Evolutionary conservation across 768 basidiomycete species (phyloP), one percentile per base, ranked within the genome.

Genomic region (Cytidiella melzeri): DNA sequence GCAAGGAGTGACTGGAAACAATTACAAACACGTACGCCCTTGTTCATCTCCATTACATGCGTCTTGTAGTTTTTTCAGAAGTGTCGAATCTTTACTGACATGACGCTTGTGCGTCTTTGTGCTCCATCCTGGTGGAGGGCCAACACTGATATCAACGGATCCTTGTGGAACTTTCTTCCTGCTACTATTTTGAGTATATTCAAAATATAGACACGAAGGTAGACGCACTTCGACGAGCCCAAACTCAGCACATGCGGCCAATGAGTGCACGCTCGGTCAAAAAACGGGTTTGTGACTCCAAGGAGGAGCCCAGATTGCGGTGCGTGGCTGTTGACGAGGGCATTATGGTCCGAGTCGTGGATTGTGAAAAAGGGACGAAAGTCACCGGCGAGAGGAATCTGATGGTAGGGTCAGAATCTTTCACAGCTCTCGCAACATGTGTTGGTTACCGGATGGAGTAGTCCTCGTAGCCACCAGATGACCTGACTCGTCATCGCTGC

Each of bases 281-380:
- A 86, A 58, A 90, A 83, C 0, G 92, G 92, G 58, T 94, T 95
- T 1, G 92, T 95, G 7, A 91, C 87, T 7, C 92, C 90, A 3
- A 95, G 63, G 4, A 95, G 56, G 3, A 89, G 64, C 1, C 91
- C 92, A 1, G 83, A 66, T 63, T 82, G 81, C 0, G 89, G 91
- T n/a, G 83, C 79, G 25, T 87, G 79, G 53, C 83, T 83, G 62
- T 91, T 92, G 38, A 96, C 83, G 11, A 99, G 65, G 1, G 74
- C 60, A 3, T 74, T 57, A 54, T 86, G 82, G 52, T 96, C 93
- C n/a, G 76, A 76, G 59, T 97, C 95, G 63, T 97, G 95, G 58
- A 99, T 92, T 13, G 95, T 96, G 56, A 97, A 88, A 65, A 95
- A 99, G 0, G 95, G 95, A 7, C 95, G 78, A 58, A 91, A 80